A percentile compares a stretch with the other conserved stretches of the same genome.
Conservation (phyloP, 805 yeast genomes). For the Saccharomycopsis vini region DNA sequence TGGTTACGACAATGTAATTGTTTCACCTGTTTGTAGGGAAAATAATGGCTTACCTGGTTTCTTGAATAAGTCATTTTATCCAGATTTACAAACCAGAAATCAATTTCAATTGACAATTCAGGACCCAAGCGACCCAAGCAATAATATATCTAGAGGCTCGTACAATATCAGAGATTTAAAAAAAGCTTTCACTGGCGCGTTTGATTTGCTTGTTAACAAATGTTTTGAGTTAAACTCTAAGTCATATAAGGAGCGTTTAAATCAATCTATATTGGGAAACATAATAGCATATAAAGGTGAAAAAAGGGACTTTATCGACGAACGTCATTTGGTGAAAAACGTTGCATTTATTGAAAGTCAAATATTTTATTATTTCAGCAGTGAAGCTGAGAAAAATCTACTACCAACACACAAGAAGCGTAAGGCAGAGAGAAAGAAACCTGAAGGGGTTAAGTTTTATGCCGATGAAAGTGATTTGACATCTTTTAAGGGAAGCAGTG, state of each 20-base stretch:
- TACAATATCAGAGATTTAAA: constrained; percentile 72
- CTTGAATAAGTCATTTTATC: constrained; percentile 46
- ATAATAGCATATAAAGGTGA: constrained; percentile 69
- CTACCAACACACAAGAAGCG: no score
- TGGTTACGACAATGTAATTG: constrained; percentile 70
- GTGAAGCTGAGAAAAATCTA: no score
- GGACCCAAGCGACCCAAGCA: constrained; percentile 80
- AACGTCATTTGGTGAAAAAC: constrained; percentile 52
- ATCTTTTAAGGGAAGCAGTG: no score
- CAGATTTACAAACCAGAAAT: constrained; percentile 42
- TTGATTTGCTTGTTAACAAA: constrained; percentile 60
- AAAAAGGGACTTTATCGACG: constrained; percentile 70
- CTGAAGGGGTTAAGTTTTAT: no score
- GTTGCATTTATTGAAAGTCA: constrained; percentile 39
- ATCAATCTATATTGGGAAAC: constrained; percentile 70
- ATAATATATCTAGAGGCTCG: constrained; percentile 80
- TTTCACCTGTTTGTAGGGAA: constrained; percentile 43
- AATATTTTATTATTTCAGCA: constrained; percentile 22
- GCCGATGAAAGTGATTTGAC: neutral
- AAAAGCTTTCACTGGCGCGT: constrained; percentile 85
- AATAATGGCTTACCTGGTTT: constrained; percentile 49
- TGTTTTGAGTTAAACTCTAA: constrained; percentile 67
- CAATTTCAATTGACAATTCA: constrained; percentile 67
- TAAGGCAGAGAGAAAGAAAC: no score
- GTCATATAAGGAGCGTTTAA: constrained; percentile 55